A percentile compares a stretch with the other conserved stretches of the same genome.
phyloP scores from a whole-genome alignment of 441 rosid species.

The Adansonia grandidieri region DNA sequence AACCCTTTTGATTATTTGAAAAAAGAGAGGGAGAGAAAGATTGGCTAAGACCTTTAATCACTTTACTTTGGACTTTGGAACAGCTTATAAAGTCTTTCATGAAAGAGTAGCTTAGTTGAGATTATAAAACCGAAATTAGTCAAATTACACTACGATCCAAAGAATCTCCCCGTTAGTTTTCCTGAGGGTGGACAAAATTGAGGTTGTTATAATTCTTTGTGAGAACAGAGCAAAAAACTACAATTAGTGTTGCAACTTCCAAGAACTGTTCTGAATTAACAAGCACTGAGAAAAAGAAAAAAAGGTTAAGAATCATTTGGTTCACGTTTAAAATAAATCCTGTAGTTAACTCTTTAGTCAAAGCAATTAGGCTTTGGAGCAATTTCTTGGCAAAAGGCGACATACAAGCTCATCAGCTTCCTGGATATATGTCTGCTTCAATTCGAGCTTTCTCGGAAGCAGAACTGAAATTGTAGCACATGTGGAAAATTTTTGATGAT shows the following conservation, averaged over 20 bases:
- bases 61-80: background rate
- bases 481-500: background rate
- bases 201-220: too few relatives aligned
- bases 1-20: background rate
- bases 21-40: background rate
- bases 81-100: background rate
- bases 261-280: too few relatives aligned
- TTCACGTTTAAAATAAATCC: conserved; percentile 14
- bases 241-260: too few relatives aligned
- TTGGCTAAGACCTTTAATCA: background rate
- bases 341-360: background rate
- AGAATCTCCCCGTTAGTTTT: too few relatives aligned
- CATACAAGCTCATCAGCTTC: too few relatives aligned
- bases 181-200: too few relatives aligned
- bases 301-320: background rate
- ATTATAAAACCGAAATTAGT: too few relatives aligned
- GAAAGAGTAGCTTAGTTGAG: background rate
- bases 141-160: too few relatives aligned
- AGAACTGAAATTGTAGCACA: background rate
- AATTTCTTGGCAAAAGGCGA: too few relatives aligned
- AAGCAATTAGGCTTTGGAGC: too few relatives aligned
- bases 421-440: background rate
- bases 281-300: background rate
- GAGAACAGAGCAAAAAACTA: too few relatives aligned
- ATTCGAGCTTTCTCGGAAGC: background rate